These are phyloP conservation scores for Penicillium hesseltinei DNA, from an alignment of 2,329 filamentous ascomycete genomes.

Conservation along the genomic window DNA sequence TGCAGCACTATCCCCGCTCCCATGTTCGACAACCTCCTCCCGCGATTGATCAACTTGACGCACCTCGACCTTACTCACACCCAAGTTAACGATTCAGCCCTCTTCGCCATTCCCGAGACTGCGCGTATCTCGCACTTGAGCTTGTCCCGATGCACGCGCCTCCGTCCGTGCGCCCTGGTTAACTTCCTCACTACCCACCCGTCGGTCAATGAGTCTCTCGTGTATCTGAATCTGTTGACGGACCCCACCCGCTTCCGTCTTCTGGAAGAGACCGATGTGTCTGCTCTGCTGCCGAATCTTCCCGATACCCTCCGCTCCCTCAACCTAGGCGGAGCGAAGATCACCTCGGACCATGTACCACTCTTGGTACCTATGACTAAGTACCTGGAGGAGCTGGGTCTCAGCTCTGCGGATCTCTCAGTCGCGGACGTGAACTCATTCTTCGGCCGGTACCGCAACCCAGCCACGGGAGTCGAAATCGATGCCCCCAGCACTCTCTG, in stretches of 20 bases:
- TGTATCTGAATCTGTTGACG: constrained; percentile 70
- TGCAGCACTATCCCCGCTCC: constrained; percentile 67
- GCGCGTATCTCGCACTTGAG: constrained; percentile 75
- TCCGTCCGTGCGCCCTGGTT: constrained; percentile 66
- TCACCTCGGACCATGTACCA: constrained; percentile 63
- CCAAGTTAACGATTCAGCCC: constrained; percentile 68
- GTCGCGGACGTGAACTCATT: constrained; percentile 63
- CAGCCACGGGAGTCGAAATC: constrained; percentile 19
- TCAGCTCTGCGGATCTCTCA: constrained; percentile 65
- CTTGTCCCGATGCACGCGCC: constrained; percentile 69
- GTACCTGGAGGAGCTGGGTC: constrained; percentile 71
- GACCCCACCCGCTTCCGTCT: constrained; percentile 72
- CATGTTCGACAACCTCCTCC: constrained; percentile 68
- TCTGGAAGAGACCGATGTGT: constrained; percentile 64
- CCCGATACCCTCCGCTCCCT: constrained; percentile 68
- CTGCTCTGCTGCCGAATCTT: constrained; percentile 63
- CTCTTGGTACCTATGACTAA: constrained; percentile 65
- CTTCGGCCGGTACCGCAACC: constrained; percentile 48
- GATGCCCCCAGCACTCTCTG: constrained; percentile 52
- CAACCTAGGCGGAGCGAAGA: constrained; percentile 71
- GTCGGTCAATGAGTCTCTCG: constrained; percentile 61
- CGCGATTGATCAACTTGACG: constrained; percentile 67
- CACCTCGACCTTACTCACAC: constrained; percentile 80
- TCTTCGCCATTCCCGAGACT: constrained; percentile 67
- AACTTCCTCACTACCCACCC: constrained; percentile 70